Percentiles rank a stretch among this genome's conserved stretches.
phyloP scores from a whole-genome alignment of 2,329 filamentous ascomycete species.

The Thyridium curvatum region DNA sequence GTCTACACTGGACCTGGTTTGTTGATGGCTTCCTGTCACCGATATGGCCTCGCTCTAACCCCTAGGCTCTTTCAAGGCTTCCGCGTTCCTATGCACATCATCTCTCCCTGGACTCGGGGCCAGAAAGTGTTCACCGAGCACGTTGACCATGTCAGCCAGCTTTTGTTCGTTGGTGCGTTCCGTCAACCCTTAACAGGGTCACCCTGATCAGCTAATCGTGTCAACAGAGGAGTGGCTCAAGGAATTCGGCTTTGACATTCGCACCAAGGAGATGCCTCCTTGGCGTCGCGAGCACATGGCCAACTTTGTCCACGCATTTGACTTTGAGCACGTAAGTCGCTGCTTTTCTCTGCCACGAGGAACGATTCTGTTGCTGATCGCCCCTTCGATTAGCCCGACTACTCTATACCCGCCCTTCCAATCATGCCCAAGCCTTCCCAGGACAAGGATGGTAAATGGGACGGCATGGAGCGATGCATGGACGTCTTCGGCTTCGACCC shows the following conservation, averaged over 20 bases:
- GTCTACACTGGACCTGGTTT: not conserved
- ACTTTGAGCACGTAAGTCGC: constrained; percentile 28
- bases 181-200: too few relatives aligned
- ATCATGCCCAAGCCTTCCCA: not conserved
- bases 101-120: constrained; percentile 43
- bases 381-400: too few relatives aligned
- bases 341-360: too few relatives aligned
- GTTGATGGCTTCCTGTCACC: too few relatives aligned
- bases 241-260: constrained; percentile 33
- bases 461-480: constrained; percentile 38
- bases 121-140: constrained; percentile 40
- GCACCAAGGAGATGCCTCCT: constrained; percentile 16
- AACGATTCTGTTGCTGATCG: too few relatives aligned
- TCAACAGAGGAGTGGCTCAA: constrained; percentile 36
- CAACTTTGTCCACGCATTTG: constrained; percentile 6
- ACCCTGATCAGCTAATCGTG: not conserved
- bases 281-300: constrained; percentile 24
- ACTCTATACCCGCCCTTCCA: too few relatives aligned
- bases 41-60: too few relatives aligned
- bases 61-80: constrained; percentile 12
- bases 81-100: constrained; percentile 40
- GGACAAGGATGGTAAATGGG: constrained; percentile 29
- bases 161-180: constrained; percentile 28
- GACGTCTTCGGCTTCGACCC: constrained; percentile 24
- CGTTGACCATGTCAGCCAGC: constrained; percentile 41